These are phyloP conservation scores for Yarrowia deformans DNA, from an alignment of 805 yeast species.

Conservation along the genomic window DNA sequence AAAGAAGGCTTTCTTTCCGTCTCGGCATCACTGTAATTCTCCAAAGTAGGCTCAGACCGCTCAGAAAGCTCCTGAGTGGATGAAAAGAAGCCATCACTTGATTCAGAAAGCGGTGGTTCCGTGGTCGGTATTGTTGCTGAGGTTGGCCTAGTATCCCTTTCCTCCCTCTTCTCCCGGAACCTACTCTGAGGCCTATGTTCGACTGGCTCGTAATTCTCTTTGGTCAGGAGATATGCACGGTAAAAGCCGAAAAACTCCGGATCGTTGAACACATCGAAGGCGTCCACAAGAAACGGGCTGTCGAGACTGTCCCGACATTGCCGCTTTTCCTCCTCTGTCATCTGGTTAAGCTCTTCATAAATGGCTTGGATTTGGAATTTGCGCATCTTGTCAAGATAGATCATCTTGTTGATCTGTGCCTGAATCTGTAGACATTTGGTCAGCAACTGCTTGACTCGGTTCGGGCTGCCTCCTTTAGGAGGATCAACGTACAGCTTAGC, in stretches of 20 bases:
- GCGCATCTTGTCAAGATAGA: background rate
- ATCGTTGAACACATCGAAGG: background rate
- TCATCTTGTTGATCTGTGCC: slow-evolving; percentile 15
- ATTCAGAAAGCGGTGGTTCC: too few relatives aligned
- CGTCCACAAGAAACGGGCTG: background rate
- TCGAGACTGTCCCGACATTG: background rate
- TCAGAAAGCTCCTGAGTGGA: background rate
- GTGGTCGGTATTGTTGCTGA: background rate
- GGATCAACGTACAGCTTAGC: background rate
- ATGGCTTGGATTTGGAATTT: background rate
- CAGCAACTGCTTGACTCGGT: background rate
- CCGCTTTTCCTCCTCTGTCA: background rate
- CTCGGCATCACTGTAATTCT: background rate
- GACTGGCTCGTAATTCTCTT: background rate
- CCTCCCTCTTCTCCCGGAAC: background rate
- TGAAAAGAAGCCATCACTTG: background rate
- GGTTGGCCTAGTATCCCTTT: too few relatives aligned
- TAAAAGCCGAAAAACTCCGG: background rate
- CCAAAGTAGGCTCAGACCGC: background rate
- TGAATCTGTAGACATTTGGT: slow-evolving; percentile 1
- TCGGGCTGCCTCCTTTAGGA: background rate
- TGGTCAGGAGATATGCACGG: background rate
- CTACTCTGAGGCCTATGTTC: too few relatives aligned
- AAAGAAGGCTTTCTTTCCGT: too few relatives aligned
- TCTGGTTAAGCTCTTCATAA: background rate